phyloP scores from a whole-genome alignment of 331 rosid genomes.

The Erythrophleum ivorense region DNA sequence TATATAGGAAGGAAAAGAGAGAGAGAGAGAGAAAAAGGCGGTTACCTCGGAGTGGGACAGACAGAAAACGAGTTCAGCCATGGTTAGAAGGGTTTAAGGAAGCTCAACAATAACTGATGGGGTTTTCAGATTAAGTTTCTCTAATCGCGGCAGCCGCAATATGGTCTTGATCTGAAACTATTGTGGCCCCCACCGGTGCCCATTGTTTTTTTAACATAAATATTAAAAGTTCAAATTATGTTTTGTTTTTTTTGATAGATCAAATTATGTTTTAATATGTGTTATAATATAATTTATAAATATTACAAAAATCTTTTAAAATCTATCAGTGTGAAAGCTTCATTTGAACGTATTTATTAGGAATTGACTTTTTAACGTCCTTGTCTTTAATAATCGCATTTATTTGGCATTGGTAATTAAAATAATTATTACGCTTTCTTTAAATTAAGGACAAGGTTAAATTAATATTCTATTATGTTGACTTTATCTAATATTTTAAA shows the following conservation, averaged over 20 bases:
- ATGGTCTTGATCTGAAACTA: background rate
- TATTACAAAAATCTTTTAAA: no score
- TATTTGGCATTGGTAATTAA: background rate
- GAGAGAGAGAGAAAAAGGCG: slow-evolving; percentile 34
- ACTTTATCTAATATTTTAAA: background rate
- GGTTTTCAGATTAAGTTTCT: slow-evolving; percentile 8
- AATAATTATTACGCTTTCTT: background rate
- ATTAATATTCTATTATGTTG: background rate
- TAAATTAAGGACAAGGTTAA: background rate
- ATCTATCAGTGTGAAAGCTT: no score
- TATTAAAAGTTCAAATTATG: no score
- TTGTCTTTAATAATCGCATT: background rate
- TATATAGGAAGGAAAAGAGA: background rate
- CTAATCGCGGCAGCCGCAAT: slow-evolving; percentile 10
- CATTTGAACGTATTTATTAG: background rate
- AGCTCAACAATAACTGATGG: background rate
- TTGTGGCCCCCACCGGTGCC: background rate
- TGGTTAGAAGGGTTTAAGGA: slow-evolving; percentile 40
- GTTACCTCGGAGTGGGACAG: slow-evolving; percentile 52
- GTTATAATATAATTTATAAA: no score
- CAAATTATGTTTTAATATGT: no score
- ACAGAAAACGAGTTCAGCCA: slow-evolving; percentile 41
- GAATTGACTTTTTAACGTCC: background rate
- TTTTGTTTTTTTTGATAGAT: no score
- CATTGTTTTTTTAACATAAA: no score